Evolutionary conservation across 208 protist species (phyloP), one percentile per base, ranked within the genome.

Genomic region (Leishmania martiniquensis): DNA sequence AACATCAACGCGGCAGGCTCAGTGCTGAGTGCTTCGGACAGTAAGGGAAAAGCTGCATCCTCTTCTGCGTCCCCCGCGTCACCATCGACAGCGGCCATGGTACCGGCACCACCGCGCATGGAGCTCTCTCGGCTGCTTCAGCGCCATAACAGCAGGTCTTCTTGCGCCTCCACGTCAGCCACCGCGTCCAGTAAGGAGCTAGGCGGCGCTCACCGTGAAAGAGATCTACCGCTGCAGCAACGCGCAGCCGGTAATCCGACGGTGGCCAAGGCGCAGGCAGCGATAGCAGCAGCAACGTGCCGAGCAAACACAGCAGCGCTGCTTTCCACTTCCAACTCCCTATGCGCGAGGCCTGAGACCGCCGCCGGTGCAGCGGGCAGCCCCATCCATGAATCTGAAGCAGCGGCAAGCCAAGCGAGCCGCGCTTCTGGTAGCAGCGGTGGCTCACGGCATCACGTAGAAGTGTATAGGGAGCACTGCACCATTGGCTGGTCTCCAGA

Each of bases 381-480:
- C 47, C 22, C 63, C 10, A n/a, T 20, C 39, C 34, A 34, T n/a
- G 13, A 25, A 68, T 68, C n/a, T 10, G 22, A 54, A 15, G 37
- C 44, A 34, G 12, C 67, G 37, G 45, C 12, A 17, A 37, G 44
- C n/a, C 29, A 10, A 54, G 45, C 29, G 13, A 39, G 25, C 39
- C 6, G n/a, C 52, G 55, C 22, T 13, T 34, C 42, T 22, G 62
- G 68, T 32, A n/a, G 60, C 45, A 54, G 67, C 81, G 42, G 69
- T 52, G 69, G n/a, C 55, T 37, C 34, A 29, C 80, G 75, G 70
- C 71, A 85, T 72, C 73, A 86, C 59, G 72, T 78, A 55, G 85
- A 93, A 73, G 72, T 90, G 57, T 95, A 97, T 80, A 73, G 80
- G 45, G 93, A 97, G 81, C 91, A 91, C 80, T 94, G 89, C 78